These are phyloP conservation scores for Botrytis deweyae DNA, from an alignment of 2,329 filamentous ascomycete species.

Conservation along the genomic window DNA sequence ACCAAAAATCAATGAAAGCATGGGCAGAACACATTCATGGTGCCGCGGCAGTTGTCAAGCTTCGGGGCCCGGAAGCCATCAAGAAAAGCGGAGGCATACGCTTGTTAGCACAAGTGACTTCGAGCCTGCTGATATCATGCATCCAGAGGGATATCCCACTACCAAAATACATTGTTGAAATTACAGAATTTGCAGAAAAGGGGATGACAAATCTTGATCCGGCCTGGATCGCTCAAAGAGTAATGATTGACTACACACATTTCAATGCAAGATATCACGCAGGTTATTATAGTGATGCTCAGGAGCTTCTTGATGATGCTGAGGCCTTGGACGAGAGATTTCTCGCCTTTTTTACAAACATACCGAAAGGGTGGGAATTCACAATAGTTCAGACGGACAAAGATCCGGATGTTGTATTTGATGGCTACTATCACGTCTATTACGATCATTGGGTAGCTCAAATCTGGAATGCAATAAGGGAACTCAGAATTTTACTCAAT, in stretches of 20 bases:
- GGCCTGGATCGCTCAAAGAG: slow-evolving; percentile 45
- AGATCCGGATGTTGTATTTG: slow-evolving; percentile 32
- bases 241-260: slow-evolving; percentile 39
- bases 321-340: slow-evolving; percentile 34
- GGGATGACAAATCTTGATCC: slow-evolving; percentile 43
- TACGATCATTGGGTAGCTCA: slow-evolving; percentile 34
- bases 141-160: slow-evolving; percentile 51
- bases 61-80: slow-evolving; percentile 51
- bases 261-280: slow-evolving; percentile 27
- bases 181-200: slow-evolving; percentile 46
- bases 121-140: slow-evolving; percentile 53
- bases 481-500: slow-evolving; percentile 32
- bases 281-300: background rate
- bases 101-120: slow-evolving; percentile 55
- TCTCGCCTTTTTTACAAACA: slow-evolving; percentile 20
- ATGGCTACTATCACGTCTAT: slow-evolving; percentile 36
- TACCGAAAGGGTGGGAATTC: slow-evolving; percentile 31
- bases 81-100: slow-evolving; percentile 46
- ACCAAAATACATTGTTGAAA: slow-evolving; percentile 48
- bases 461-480: slow-evolving; percentile 35
- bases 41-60: slow-evolving; percentile 50
- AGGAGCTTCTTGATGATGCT: slow-evolving; percentile 26
- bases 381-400: slow-evolving; percentile 30
- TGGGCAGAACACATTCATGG: slow-evolving; percentile 56
- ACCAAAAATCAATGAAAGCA: slow-evolving; percentile 48